A percentile compares a stretch with the other conserved stretches of the same genome.
These are phyloP conservation scores for Yamadazyma sp. DNA, from an alignment of 1,139 yeast species.

Conservation along the genomic window DNA sequence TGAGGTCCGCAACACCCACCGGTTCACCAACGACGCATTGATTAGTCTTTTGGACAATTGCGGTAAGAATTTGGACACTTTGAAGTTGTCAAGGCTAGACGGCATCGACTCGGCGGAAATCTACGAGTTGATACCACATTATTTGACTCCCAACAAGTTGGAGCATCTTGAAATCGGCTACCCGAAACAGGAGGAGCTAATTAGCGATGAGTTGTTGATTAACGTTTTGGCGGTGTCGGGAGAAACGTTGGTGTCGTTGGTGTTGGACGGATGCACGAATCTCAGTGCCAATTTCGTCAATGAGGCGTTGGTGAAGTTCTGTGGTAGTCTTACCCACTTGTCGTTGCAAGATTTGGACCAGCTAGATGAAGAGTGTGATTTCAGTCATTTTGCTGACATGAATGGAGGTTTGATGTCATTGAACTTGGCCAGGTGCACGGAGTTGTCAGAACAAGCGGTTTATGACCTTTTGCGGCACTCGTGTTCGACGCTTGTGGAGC, in stretches of 20 bases:
- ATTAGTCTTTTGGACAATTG: constrained; percentile 62
- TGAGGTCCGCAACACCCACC: constrained; percentile 76
- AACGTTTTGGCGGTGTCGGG: constrained; percentile 65
- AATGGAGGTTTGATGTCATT: constrained; percentile 62
- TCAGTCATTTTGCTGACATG: constrained; percentile 31
- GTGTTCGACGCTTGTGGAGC: constrained; percentile 59
- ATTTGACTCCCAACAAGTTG: constrained; percentile 46
- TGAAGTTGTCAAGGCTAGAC: constrained; percentile 64
- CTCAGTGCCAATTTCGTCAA: constrained; percentile 64
- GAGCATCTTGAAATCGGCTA: constrained; percentile 65
- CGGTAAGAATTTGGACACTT: constrained; percentile 50
- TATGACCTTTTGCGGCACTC: constrained; percentile 65
- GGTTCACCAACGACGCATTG: constrained; percentile 70
- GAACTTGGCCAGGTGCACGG: constrained; percentile 65
- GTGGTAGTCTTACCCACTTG: constrained; percentile 52
- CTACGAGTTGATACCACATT: constrained; percentile 66
- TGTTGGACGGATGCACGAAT: constrained; percentile 69
- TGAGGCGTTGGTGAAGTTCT: constrained; percentile 60
- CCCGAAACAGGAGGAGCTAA: constrained; percentile 62
- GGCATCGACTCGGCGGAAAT: constrained; percentile 60
- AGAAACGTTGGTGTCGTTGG: constrained; percentile 54
- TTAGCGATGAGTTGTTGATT: constrained; percentile 71
- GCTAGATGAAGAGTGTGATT: constrained; percentile 65
- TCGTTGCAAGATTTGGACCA: constrained; percentile 58
- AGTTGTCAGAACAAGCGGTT: constrained; percentile 62